Base-by-base conservation (phyloP, 75 land plant species). In the Isoetes taiwanensis region DNA sequence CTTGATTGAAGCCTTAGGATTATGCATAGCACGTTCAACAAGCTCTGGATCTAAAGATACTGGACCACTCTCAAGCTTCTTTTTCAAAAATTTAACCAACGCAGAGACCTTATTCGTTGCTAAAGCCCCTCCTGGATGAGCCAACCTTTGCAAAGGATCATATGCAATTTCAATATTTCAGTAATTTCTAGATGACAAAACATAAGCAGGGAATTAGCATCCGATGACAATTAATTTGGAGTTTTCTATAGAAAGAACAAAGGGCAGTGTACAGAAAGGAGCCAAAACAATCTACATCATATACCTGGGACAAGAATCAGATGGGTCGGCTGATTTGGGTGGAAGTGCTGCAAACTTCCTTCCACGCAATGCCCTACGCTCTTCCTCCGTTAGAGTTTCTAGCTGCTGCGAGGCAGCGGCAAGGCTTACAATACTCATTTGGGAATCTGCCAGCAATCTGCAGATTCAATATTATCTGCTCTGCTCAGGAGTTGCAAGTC, bases 81-180 rank as follows among this genome's bases (percentile, higher is more conserved):
- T 79, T 27, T 87, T 77, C 8, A 93, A 66, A 63, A 93, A 93
- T 71, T 93, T 93, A 2, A 83, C 95, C 56, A 93, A 61, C 25
- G 98, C 98, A 6, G 82, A 88, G 6, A 89, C 98, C 72, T 93
- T 93, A 56, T 93, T 93, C 3, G 98, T 93, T 17, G 79, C 69
- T 48, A 93, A 57, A 0, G 98, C 79, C 28, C 98, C 98, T 10
- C 90, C 90, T 21, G 95, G 98, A 56, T 93, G 98, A 57, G 98
- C 82, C 73, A 84, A 56, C 61, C 98, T 93, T 52, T 50, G n/a
- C n/a, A n/a, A n/a, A n/a, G n/a, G n/a, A n/a, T n/a, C n/a, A n/a
- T n/a, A n/a, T n/a, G 14, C 32, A 28, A 14, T 27, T 28, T 4
- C 29, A 43, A 32, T 40, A 12, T 16, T 33, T 24, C 34, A n/a